Base-by-base conservation (phyloP, 108 stramenopile species). In the Nitzschia palea region DNA sequence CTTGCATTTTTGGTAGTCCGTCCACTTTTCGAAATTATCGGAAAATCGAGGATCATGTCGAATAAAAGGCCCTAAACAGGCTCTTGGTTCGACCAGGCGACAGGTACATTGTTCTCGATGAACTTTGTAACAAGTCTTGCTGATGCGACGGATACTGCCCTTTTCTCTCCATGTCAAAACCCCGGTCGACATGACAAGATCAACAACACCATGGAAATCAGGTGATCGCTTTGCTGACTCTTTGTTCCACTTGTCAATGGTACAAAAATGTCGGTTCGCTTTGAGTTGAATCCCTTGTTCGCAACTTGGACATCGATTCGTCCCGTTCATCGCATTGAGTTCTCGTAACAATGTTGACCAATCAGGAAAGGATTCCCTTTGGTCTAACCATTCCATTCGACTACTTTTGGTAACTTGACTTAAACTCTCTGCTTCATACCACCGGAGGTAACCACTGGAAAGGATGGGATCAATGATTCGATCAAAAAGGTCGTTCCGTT, bases 161-260 rank as follows among this genome's bases (percentile, higher is more conserved):
- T 54, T 35, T 59, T 70, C 58, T n/a, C 59, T 45, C 68, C 68
- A 70, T 5, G 23, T 60, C 33, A 70, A 27, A n/a, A 70, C 32
- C 9, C 68, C 68, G 43, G 22, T 70, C 20, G 68, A 70, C 68
- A 70, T 70, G 25, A 70, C 12, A 14, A 70, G 42, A 0, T 70
- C 68, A 15, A 70, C 33, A 36, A 56, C 56, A 12, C 57, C 43
- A 22, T 45, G 42, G 37, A 70, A 70, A 28, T 59, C 45, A 35
- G 68, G 68, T 25, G 30, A 60, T 23, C 68, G 68, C 40, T 70
- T 50, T 10, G 30, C 48, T 35, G 54, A 60, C 35, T 33, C 68
- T 25, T 56, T 20, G 32, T 70, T 51, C 68, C 68, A 70, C 36
- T 44, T 30, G 32, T 20, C 18, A 4, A 35, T 23, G 15, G 12